These are phyloP conservation scores for Tricholoma saponaceum DNA, from an alignment of 768 basidiomycete genomes.

Conservation along the genomic window DNA sequence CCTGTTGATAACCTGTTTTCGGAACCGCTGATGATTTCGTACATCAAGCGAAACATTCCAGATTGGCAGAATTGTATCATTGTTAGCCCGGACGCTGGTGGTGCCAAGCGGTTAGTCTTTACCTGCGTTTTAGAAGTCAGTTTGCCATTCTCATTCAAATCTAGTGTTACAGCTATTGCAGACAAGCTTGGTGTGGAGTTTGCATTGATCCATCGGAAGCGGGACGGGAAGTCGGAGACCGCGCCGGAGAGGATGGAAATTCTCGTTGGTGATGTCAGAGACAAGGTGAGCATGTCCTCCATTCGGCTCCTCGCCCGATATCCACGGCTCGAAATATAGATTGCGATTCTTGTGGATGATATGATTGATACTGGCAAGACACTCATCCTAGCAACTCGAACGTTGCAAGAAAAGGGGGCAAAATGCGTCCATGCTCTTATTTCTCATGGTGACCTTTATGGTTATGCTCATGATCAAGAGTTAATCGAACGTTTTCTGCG, in stretches of 20 bases:
- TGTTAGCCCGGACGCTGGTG: conserved; percentile 96
- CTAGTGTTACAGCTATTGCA: conserved; percentile 88
- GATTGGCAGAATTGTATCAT: conserved; percentile 88
- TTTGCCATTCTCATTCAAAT: conserved; percentile 8
- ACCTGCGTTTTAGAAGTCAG: neutral
- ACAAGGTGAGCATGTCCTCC: conserved; percentile 52
- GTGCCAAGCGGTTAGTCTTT: conserved; percentile 86
- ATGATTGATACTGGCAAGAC: conserved; percentile 97
- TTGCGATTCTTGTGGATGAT: conserved; percentile 95
- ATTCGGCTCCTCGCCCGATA: neutral
- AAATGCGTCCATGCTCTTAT: conserved; percentile 82
- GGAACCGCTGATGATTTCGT: conserved; percentile 91
- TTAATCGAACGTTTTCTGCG: conserved; percentile 6
- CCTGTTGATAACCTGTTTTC: conserved; percentile 97
- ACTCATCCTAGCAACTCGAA: conserved; percentile 77
- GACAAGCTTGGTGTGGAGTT: conserved; percentile 96
- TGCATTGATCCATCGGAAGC: conserved; percentile 90
- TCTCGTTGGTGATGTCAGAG: conserved; percentile 89
- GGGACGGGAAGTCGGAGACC: conserved; percentile 60
- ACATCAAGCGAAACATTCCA: conserved; percentile 83
- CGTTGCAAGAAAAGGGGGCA: conserved; percentile 89
- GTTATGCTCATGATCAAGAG: conserved; percentile 5
- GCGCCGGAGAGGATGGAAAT: conserved; percentile 86
- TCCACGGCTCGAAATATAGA: conserved; percentile 34
- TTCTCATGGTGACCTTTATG: conserved; percentile 71